Base-by-base conservation (phyloP, 2,329 filamentous ascomycete genomes). In the Akanthomyces muscarius region DNA sequence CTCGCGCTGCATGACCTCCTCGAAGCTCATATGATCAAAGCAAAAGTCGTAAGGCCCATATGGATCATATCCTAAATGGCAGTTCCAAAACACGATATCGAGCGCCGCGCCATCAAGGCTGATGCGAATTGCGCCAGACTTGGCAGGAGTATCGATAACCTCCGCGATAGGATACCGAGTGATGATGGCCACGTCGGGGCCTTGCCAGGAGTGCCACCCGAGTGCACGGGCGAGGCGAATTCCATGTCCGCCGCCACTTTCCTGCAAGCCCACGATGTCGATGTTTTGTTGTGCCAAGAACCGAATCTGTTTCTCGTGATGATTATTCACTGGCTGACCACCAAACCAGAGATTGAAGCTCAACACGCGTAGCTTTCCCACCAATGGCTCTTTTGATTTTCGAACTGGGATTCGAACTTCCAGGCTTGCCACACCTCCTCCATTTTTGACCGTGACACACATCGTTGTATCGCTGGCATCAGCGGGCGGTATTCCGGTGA, bases 41-140 rank as follows among this genome's bases (percentile, higher is more conserved):
- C 77, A 79, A 63, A 77, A 76, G 57, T 77, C 77, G 62, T 79
- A 79, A 0, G 77, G 77, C 0, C 77, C 77, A 44, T 80, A 79
- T 0, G 77, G 77, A 21, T 70, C 68, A 41, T 72, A 74, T 1
- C 72, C 75, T 5, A 78, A 60, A 60, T 79, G 77, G 42, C 71
- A 70, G 25, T 71, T 73, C 69, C 72, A 77, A 48, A 78, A 67
- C 56, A 75, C 74, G 53, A 77, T 66, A 28, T 74, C 69, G 23
- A 67, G 66, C 4, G 63, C 63, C 0, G 68, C 63, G 7, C 72
- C 73, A 57, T 77, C 75, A n/a, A 79, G 70, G 30, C 69, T 68
- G 48, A 79, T 70, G 16, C 69, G 71, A 3, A 74, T 74, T 30
- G 71, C 72, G 3, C 71, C 72, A 16, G 71, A 69, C 25, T 69